These are phyloP conservation scores for Erodium moschatum DNA, from an alignment of 441 rosid genomes.

Conservation along the genomic window DNA sequence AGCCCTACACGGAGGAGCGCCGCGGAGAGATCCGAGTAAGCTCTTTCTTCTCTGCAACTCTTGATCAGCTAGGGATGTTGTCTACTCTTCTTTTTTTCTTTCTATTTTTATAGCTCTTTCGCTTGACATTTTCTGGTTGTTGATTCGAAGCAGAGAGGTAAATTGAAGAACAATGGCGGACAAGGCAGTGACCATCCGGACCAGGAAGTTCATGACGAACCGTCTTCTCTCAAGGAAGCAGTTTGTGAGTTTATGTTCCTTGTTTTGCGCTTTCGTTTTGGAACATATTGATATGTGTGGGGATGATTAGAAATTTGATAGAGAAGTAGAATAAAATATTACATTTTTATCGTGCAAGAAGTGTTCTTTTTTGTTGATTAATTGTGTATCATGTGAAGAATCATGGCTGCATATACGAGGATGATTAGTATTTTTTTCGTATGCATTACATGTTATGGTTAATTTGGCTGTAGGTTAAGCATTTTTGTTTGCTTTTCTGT, in stretches of 20 bases:
- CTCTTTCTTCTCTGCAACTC: neutral
- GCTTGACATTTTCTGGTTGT: neutral
- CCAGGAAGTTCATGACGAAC: conserved; percentile 5
- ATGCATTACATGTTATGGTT: neutral
- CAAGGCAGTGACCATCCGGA: neutral
- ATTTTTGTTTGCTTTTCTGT: neutral
- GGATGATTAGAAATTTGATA: neutral
- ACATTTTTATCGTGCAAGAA: neutral
- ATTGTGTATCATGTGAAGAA: neutral
- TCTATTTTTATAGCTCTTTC: neutral
- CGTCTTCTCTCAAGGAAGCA: conserved; percentile 4
- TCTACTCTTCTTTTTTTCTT: too few relatives aligned
- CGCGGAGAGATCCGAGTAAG: conserved; percentile 9
- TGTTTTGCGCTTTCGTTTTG: neutral
- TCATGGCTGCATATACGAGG: neutral
- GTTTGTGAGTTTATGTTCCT: neutral
- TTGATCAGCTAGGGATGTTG: neutral
- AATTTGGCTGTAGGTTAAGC: neutral
- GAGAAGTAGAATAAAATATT: neutral
- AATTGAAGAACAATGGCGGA: conserved; percentile 1
- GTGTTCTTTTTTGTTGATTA: neutral
- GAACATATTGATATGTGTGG: neutral
- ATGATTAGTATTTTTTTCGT: neutral
- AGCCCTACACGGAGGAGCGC: conserved; percentile 5
- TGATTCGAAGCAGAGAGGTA: neutral